Base-by-base conservation (phyloP, 2,329 filamentous ascomycete genomes). In the Sarocladium strictum region DNA sequence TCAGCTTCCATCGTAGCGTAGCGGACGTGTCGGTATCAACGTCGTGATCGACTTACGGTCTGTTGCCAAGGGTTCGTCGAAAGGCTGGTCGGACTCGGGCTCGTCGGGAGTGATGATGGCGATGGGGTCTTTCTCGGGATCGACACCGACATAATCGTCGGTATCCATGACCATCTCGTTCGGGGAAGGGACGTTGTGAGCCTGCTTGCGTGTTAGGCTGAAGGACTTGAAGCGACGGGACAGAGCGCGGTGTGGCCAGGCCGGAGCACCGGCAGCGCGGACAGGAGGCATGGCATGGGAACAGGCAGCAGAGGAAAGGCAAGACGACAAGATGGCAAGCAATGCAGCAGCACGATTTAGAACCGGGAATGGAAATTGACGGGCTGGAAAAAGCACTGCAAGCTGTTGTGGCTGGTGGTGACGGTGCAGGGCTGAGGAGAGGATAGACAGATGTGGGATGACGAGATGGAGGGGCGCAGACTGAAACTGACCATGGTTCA, bases 121-220 rank as follows among this genome's bases (percentile, higher is more conserved):
- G 54, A 82, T 71, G 53, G 75, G 69, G 41, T 80, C 78, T 58
- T 74, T 76, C 59, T 82, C 80, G 57, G 69, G 65, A 54, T 73
- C 70, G 60, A 73, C 72, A 64, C 78, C 74, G 62, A 79, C 73
- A 54, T 79, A 79, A 61, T 82, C 79, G 64, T 77, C 76, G 26
- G 75, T 72, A 61, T 81, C 79, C 61, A 81, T 69, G 65, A 78
- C 69, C 78, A 81, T 79, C 62, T 80, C 76, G 67, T 76, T 81
- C 14, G 78, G 79, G 53, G 79, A 80, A 58, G 78, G 75, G 54
- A 79, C 71, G 64, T 78, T 77, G 69, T 77, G 77, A 64, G 74
- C 77, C 76, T 81, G 66, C 10, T 56, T 57, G 49, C 41, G 50
- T 53, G 52, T 33, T 43, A 51, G 41, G 37, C 52, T 53, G 65